A percentile compares a stretch with the other conserved stretches of the same genome.
These are phyloP conservation scores for sweet orange (Citrus sinensis) DNA, from an alignment of 345 rosid species.

Conservation along the genomic window DVS_A1.0 CM039168.1:16772501-16773000, in stretches of 20 bases:
- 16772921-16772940: no score
- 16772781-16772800: neutral
- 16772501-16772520: slow-evolving; percentile 81
- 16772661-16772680: neutral
- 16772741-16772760: neutral
- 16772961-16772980: neutral
- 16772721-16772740: neutral
- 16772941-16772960: neutral
- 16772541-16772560: neutral
- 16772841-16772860: no score
- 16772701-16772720: neutral
- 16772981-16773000: neutral
- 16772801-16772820: neutral
- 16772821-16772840: neutral
- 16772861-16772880: neutral
- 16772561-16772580: slow-evolving; percentile 5
- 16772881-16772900: no score
- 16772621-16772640: neutral
- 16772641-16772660: neutral
- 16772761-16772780: neutral
- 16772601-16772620: neutral
- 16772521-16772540: slow-evolving; percentile 35
- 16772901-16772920: neutral
- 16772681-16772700: neutral
- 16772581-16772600: neutral